Evolutionary conservation across 345 rosid genomes (phyloP).

Genomic region (Citrus trifoliata): DNA sequence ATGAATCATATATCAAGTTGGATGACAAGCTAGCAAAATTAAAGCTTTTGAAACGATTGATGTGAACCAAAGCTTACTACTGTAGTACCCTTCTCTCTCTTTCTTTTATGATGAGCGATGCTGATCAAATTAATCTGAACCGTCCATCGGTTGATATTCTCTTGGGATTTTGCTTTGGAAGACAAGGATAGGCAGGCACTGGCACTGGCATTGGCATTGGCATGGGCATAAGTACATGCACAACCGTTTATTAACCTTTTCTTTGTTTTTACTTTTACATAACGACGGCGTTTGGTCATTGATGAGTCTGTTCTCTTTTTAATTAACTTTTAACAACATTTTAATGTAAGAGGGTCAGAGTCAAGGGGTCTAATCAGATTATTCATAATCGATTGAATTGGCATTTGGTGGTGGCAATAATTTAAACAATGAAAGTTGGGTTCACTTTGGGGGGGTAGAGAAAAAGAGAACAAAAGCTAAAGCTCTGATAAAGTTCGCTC

Average conservation of each 20-base stretch:
- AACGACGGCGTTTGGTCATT: neutral
- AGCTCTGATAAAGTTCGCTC: neutral
- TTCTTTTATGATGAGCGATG: neutral
- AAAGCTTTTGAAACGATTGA: slow-evolving; percentile 8
- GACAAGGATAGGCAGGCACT: neutral
- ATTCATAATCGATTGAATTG: neutral
- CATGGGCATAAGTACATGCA: no score
- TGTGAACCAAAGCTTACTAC: slow-evolving; percentile 10
- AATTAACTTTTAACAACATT: neutral
- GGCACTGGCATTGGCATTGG: no score
- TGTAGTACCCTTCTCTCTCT: neutral
- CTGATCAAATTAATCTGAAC: slow-evolving; percentile 5
- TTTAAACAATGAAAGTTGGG: neutral
- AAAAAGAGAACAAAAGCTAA: neutral
- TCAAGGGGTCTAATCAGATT: slow-evolving; percentile 4
- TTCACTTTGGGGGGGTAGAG: neutral
- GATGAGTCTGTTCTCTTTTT: neutral
- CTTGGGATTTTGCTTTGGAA: slow-evolving; percentile 1
- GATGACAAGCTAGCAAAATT: slow-evolving; percentile 6
- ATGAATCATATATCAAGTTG: neutral
- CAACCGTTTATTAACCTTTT: neutral
- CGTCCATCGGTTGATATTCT: slow-evolving; percentile 13
- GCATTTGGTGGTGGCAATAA: neutral
- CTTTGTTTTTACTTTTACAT: neutral
- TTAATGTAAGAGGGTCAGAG: neutral